Conservation (phyloP, 148 eudicot genomes). For the Hydrangea macrophylla region DNA sequence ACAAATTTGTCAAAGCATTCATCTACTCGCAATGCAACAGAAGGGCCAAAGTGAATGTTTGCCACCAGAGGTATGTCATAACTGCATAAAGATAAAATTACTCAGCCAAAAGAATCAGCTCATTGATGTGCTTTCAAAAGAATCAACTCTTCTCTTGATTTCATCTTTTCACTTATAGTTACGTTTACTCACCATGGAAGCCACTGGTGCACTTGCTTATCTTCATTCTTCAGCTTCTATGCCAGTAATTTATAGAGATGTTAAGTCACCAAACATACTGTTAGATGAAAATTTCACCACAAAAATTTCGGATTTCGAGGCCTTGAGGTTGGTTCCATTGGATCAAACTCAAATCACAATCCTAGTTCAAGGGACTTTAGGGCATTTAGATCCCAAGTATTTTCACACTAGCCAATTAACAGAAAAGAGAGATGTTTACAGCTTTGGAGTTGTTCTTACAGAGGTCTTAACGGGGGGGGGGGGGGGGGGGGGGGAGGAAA, state of each 20-base stretch:
- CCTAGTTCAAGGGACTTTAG: not conserved
- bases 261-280: not conserved
- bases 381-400: not conserved
- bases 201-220: not conserved
- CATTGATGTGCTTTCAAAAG: not conserved
- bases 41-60: constrained; percentile 96
- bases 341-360: not conserved
- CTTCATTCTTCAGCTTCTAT: not conserved
- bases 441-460: not conserved
- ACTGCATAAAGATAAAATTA: constrained; percentile 40
- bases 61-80: constrained; percentile 95
- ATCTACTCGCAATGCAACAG: constrained; percentile 88
- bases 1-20: constrained; percentile 99
- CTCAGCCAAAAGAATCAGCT: constrained; percentile 6
- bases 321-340: not conserved
- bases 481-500: too few species aligned
- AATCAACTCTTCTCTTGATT: not conserved
- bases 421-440: not conserved
- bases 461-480: not conserved
- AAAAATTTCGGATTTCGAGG: not conserved
- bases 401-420: not conserved
- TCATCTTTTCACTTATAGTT: not conserved
- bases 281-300: not conserved
- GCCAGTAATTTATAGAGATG: not conserved
- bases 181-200: not conserved